Conservation (phyloP, 306 rosid genomes). For the Acacia acuminata region DNA sequence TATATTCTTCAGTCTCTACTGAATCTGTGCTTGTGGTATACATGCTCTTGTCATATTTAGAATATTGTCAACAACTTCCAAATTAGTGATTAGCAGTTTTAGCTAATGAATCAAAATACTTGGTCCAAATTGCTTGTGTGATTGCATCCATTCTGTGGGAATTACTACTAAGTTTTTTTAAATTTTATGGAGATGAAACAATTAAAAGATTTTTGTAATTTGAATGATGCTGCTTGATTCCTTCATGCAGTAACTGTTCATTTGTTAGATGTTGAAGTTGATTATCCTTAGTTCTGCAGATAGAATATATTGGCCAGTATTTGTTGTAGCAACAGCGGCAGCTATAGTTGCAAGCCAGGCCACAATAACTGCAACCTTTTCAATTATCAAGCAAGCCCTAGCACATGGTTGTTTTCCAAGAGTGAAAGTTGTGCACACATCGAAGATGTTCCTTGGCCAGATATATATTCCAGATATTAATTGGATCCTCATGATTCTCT, state of each 20-base stretch:
- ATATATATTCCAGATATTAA: constrained; percentile 91
- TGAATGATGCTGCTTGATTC: constrained; percentile 2
- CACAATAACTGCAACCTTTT: constrained; percentile 88
- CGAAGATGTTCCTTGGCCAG: constrained; percentile 75
- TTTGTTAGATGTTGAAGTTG: constrained; percentile 31
- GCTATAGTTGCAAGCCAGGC: constrained; percentile 97
- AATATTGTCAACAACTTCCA: constrained; percentile 11
- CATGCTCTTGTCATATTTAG: constrained; percentile 1
- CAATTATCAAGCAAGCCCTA: constrained; percentile 93
- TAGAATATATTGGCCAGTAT: constrained; percentile 86
- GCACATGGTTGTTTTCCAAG: constrained; percentile 96
- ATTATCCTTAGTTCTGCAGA: constrained; percentile 53
- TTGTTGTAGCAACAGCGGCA: constrained; percentile 86
- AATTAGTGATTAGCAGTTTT: not conserved
- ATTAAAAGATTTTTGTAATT: not conserved
- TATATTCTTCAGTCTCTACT: constrained; percentile 7
- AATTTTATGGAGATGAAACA: constrained; percentile 1
- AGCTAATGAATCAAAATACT: not conserved
- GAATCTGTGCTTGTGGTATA: constrained; percentile 2
- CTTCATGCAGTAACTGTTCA: constrained; percentile 2
- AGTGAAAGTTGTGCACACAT: constrained; percentile 90
- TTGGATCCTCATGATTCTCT: constrained; percentile 95
- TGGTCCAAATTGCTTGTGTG: not conserved
- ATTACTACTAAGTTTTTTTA: not conserved
- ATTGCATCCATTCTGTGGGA: not conserved